Percentiles rank a stretch among this genome's conserved stretches.
These are phyloP conservation scores for Amylocarpus encephaloides DNA, from an alignment of 2,329 filamentous ascomycete genomes.

Conservation along the genomic window DNA sequence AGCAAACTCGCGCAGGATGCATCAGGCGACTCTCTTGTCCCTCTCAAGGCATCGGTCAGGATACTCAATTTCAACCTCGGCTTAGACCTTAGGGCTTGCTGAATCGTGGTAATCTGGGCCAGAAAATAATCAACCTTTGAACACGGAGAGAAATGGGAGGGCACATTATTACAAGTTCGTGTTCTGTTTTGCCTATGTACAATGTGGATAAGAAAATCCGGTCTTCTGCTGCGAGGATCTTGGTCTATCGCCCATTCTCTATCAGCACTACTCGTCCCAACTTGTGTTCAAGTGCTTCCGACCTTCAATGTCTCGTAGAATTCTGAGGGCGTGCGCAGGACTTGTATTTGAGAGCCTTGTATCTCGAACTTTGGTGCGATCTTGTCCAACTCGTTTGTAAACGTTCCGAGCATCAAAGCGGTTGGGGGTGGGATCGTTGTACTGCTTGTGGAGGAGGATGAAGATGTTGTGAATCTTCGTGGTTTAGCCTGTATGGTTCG, in stretches of 20 bases:
- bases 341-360: slow-evolving; percentile 69
- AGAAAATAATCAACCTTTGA: slow-evolving; percentile 13
- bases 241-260: slow-evolving; percentile 45
- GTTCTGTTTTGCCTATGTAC: slow-evolving; percentile 91
- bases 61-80: slow-evolving; percentile 77
- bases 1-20: slow-evolving; percentile 85
- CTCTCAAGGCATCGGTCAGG: slow-evolving; percentile 82
- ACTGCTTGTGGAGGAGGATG: slow-evolving; percentile 14
- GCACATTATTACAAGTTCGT: slow-evolving; percentile 58
- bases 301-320: slow-evolving; percentile 93
- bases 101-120: slow-evolving; percentile 64
- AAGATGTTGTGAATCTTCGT: slow-evolving; percentile 28
- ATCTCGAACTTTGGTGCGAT: slow-evolving; percentile 89
- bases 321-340: slow-evolving; percentile 73
- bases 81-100: slow-evolving; percentile 66
- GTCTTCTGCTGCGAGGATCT: slow-evolving; percentile 71
- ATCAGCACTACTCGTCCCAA: slow-evolving; percentile 25
- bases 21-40: slow-evolving; percentile 81
- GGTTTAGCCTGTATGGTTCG: slow-evolving; percentile 20
- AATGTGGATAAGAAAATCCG: slow-evolving; percentile 91
- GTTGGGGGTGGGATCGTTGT: slow-evolving; percentile 36
- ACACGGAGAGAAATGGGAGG: slow-evolving; percentile 10
- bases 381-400: slow-evolving; percentile 73
- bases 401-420: slow-evolving; percentile 47
- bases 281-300: slow-evolving; percentile 18